Percentiles rank a stretch among this genome's conserved stretches.
Evolutionary conservation across 257 asterid genomes (phyloP).

Genomic region (Gardenia jasminoides): DNA sequence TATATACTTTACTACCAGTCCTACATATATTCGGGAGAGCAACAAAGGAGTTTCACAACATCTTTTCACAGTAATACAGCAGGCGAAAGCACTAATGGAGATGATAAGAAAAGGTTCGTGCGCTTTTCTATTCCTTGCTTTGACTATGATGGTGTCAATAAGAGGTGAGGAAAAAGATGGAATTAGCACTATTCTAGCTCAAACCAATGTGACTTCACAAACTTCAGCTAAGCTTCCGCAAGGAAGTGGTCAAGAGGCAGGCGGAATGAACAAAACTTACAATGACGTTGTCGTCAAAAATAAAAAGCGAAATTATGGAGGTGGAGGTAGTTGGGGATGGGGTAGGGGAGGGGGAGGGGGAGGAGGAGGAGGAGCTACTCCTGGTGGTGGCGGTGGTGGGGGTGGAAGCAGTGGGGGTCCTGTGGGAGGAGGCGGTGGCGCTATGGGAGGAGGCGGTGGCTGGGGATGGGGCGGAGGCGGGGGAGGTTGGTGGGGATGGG

Average conservation of each 20-base stretch:
- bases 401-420: no score
- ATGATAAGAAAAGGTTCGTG: slow-evolving; percentile 11
- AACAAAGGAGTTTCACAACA: neutral
- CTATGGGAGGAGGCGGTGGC: slow-evolving; percentile 38
- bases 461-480: slow-evolving; percentile 63
- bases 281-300: slow-evolving; percentile 2
- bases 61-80: neutral
- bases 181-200: slow-evolving; percentile 10
- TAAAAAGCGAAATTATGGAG: neutral
- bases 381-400: slow-evolving; percentile 18
- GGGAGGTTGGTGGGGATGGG: slow-evolving; percentile 49
- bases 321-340: slow-evolving; percentile 6
- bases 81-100: slow-evolving; percentile 23
- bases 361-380: slow-evolving; percentile 8
- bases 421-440: slow-evolving; percentile 23
- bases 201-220: slow-evolving; percentile 4
- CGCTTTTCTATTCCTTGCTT: slow-evolving; percentile 1
- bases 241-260: neutral
- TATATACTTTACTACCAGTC: neutral
- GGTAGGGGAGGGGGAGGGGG: slow-evolving; percentile 24
- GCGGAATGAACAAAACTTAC: slow-evolving; percentile 3
- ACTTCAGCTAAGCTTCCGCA: slow-evolving; percentile 1
- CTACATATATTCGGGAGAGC: slow-evolving; percentile 9
- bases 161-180: slow-evolving; percentile 10
- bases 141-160: slow-evolving; percentile 2